Conservation (phyloP, 2,329 filamentous ascomycete species). For the Chalara sp. region DNA sequence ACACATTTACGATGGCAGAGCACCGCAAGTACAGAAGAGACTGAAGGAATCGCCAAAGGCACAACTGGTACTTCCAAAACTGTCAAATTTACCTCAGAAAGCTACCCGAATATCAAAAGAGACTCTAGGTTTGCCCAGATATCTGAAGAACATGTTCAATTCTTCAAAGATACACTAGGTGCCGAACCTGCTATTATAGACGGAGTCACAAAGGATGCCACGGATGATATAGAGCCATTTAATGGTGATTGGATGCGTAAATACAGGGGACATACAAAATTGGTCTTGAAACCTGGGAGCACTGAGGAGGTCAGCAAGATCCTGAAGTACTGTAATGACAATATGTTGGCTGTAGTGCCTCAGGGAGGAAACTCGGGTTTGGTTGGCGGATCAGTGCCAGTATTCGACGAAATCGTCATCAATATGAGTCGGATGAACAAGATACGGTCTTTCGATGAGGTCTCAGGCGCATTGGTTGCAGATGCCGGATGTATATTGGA, state of each 20-base stretch:
- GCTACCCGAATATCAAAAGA: conserved; percentile 76
- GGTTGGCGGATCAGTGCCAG: conserved; percentile 90
- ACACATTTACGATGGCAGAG: conserved; percentile 22
- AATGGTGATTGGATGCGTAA: conserved; percentile 99
- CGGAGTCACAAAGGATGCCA: conserved; percentile 66
- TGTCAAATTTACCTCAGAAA: conserved; percentile 76
- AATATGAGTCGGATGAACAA: conserved; percentile 85
- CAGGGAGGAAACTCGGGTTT: conserved; percentile 96
- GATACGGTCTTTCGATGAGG: conserved; percentile 86
- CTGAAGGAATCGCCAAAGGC: conserved; percentile 20
- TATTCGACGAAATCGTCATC: conserved; percentile 97
- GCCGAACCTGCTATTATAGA: conserved; percentile 76
- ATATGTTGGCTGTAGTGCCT: conserved; percentile 86
- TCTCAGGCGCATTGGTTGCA: conserved; percentile 82
- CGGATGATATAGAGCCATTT: conserved; percentile 81
- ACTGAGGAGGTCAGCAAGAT: conserved; percentile 88
- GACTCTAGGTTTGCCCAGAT: conserved; percentile 69
- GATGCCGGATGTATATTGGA: conserved; percentile 92
- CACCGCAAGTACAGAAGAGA: conserved; percentile 23
- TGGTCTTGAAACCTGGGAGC: conserved; percentile 79
- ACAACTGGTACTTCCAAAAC: conserved; percentile 29
- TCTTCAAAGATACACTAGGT: conserved; percentile 77
- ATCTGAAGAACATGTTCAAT: conserved; percentile 70
- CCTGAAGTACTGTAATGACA: conserved; percentile 90
- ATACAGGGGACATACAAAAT: conserved; percentile 81